Evolutionary conservation across 2,329 filamentous ascomycete genomes (phyloP).

Genomic region (Sclerotinia subarctica): DNA sequence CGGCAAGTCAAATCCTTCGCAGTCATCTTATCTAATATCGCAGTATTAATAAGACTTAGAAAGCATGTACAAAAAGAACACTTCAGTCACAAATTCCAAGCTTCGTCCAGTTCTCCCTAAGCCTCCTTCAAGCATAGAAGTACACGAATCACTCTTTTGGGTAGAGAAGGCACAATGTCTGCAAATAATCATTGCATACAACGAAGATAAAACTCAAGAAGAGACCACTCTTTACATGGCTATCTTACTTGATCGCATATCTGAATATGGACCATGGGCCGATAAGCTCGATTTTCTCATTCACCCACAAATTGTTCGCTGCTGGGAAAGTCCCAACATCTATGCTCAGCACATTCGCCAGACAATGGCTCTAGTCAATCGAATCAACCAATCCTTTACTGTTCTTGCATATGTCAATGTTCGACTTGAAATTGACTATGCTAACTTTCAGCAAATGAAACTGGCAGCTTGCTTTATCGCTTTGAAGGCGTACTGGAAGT

Average conservation of each 20-base stretch:
- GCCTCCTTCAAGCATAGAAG: background rate
- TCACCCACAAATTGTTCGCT: background rate
- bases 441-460: slow-evolving; percentile 7
- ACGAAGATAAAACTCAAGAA: background rate
- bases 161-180: background rate
- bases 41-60: background rate
- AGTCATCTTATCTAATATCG: background rate
- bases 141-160: slow-evolving; percentile 4
- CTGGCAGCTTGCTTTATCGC: slow-evolving; percentile 1
- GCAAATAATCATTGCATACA: slow-evolving; percentile 4
- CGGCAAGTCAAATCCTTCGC: background rate
- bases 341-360: background rate
- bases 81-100: background rate
- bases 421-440: background rate
- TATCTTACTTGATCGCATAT: background rate
- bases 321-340: background rate
- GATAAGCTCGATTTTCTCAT: background rate
- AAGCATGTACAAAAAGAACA: background rate
- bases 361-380: background rate
- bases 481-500: background rate
- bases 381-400: background rate
- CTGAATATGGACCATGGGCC: slow-evolving; percentile 1
- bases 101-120: background rate
- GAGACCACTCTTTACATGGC: slow-evolving; percentile 6
- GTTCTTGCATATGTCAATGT: background rate